Base-by-base conservation (phyloP, 129 eudicot species). In the Oenanthe sinensis region DNA sequence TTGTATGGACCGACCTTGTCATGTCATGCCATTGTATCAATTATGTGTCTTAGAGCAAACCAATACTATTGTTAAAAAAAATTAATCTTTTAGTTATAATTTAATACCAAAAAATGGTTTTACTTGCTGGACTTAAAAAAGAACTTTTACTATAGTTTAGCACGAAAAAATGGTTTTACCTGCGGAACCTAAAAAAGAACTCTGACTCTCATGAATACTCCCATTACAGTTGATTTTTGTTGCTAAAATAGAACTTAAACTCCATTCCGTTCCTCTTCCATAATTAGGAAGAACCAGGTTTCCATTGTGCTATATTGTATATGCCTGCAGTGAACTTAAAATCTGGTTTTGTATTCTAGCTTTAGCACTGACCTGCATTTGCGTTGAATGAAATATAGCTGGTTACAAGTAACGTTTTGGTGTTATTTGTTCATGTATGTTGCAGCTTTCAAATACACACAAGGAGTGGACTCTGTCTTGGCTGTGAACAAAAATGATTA, bases 391-490 rank as follows among this genome's bases (percentile, higher is more conserved):
- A 22, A n/a, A 58, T 55, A 0, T 48, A 48, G 65, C 9, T 20
- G 28, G 13, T 4, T 22, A 1, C 0, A 7, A 2, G 5, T 60
- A 60, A 60, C 33, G 9, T 24, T 58, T 24, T 58, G 67, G 67
- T 58, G 67, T 13, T 10, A 58, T n/a, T n/a, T 60, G 43, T 30
- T 13, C 30, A n/a, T 67, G 39, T 67, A 67, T 30, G 40, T 75
- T 67, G 42, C 72, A 94, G 98, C 84, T 85, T 94, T 94, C 77
- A 91, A 79, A 81, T 91, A 91, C 55, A 55, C 82, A 28, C 76
- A 85, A 45, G 96, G 81, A 45, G 40, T 79, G 30, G 96, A 94
- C 71, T 91, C 98, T 10, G 97, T 94, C 14, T n/a, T 89, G 88
- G 88, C 79, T 78, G 98, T 94, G 43, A 85, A 71, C 84, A 88